Evolutionary conservation across 2,329 filamentous ascomycete genomes (phyloP), one percentile per base, ranked within the genome.

Genomic region (Trichoderma pleuroti): DNA sequence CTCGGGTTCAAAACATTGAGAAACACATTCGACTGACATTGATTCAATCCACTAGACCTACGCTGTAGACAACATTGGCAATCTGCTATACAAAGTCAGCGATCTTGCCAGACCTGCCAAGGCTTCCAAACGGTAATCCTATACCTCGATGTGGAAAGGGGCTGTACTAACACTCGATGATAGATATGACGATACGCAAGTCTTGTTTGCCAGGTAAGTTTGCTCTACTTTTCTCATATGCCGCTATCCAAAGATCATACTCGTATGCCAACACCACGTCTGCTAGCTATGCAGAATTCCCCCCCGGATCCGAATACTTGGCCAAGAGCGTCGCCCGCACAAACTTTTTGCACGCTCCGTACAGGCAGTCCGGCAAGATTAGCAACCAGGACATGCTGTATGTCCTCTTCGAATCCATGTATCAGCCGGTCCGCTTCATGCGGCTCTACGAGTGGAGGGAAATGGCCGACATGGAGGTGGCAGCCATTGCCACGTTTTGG

Each of bases 401-500:
- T 71, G 81, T 81, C 6, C 77, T 83, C 5, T 82, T 81, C 57
- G 83, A 93, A 0, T 93, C 93, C 76, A 85, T 91, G 21, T 82
- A 86, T 1, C 89, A 93, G 76, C 91, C 92, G 0, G 79, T 87
- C 34, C 82, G 85, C 16, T 93, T 91, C 83, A 85, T 92, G 36
- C 78, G 84, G 6, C 81, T 81, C 7, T 92, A 89, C 75, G 93
- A 95, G 77, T 95, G 92, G 92, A 86, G 92, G 2, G 49, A 81
- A 5, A 78, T 93, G 26, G 90, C 86, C 18, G 87, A 90, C 0
- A 83, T 94, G 79, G 92, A 94, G 78, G 78, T 83, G 11, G 92
- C 90, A 72, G 91, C 91, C 0, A 79, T 91, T 34, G 89, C 87
- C 18, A 89, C 87, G 0, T 88, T 92, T 75, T 94, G 91, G 91